Percentiles rank a stretch among this genome's conserved stretches.
Conservation (phyloP, 257 asterid genomes). For the Primulina eburnea region DNA sequence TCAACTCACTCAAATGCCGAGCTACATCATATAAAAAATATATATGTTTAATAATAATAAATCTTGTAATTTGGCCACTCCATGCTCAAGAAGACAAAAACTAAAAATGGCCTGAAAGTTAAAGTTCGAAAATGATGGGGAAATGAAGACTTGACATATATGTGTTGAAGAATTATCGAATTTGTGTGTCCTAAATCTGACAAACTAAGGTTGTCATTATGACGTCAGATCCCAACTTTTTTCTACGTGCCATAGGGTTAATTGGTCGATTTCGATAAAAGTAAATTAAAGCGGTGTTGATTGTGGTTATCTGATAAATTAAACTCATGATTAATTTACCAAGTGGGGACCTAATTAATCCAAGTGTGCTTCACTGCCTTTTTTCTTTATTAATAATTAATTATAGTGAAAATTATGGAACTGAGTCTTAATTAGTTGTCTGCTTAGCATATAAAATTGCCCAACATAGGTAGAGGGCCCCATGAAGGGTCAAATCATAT, state of each 20-base stretch:
- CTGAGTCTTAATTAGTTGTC: too few species aligned
- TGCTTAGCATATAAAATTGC: too few species aligned
- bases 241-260: constrained; percentile 22
- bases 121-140: constrained; percentile 28
- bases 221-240: constrained; percentile 3
- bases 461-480: too few species aligned
- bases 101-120: constrained; percentile 6
- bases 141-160: constrained; percentile 13
- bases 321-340: not conserved
- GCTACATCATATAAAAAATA: not conserved
- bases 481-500: too few species aligned
- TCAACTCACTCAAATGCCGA: constrained; percentile 9
- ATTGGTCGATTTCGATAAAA: constrained; percentile 21
- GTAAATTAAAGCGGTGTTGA: not conserved
- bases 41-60: not conserved
- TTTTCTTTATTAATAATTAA: not conserved
- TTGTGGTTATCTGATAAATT: not conserved
- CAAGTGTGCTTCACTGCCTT: not conserved
- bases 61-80: not conserved
- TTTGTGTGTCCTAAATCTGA: not conserved
- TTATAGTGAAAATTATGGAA: too few species aligned
- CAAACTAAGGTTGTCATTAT: too few species aligned
- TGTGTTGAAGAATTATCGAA: not conserved
- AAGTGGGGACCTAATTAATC: not conserved
- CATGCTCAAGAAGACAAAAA: constrained; percentile 26